A percentile compares a stretch with the other conserved stretches of the same genome.
phyloP scores from a whole-genome alignment of 306 rosid genomes.

The Prunus salicina region DNA sequence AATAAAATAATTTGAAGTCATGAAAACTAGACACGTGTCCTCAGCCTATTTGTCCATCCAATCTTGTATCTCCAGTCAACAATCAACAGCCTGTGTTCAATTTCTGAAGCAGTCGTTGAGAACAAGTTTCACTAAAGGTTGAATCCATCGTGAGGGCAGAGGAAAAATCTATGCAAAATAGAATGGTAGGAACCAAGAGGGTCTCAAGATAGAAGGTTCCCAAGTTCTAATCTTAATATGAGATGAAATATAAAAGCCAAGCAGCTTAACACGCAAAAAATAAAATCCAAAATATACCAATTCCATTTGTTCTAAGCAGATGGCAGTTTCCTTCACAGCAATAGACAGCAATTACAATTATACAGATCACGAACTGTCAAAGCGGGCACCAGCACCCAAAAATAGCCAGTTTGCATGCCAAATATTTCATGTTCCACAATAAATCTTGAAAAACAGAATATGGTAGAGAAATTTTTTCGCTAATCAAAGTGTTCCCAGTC shows the following conservation, averaged over 20 bases:
- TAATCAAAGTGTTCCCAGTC: slow-evolving; percentile 53
- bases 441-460: neutral
- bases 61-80: neutral
- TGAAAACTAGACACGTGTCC: neutral
- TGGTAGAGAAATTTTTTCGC: slow-evolving; percentile 17
- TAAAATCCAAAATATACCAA: neutral
- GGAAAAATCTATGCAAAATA: too few relatives aligned
- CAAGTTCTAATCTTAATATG: too few relatives aligned
- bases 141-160: too few relatives aligned
- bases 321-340: neutral
- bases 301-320: slow-evolving; percentile 3
- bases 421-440: slow-evolving; percentile 2
- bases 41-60: neutral
- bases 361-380: slow-evolving; percentile 23
- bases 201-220: too few relatives aligned
- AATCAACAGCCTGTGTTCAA: neutral
- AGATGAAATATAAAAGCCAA: neutral
- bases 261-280: neutral
- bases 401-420: slow-evolving; percentile 23
- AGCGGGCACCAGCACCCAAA: slow-evolving; percentile 1
- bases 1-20: too few relatives aligned
- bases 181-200: too few relatives aligned
- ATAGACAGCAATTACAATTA: neutral
- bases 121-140: too few relatives aligned
- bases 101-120: neutral